Conservation (phyloP, 2,329 filamentous ascomycete species). For the Ophiostoma pallidulum region DNA sequence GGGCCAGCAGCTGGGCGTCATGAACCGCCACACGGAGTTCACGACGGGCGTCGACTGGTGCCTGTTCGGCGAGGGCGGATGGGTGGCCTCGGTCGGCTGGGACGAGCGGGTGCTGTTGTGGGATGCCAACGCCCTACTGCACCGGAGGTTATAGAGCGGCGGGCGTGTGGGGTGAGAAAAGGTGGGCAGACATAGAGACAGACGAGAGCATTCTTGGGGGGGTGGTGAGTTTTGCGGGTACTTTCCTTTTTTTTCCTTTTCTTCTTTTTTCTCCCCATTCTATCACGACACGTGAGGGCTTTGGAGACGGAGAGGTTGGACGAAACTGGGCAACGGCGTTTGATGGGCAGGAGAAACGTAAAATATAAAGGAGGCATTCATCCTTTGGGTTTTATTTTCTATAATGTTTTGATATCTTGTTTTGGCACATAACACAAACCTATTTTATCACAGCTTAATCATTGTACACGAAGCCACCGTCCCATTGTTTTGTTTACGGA, state of each 20-base stretch:
- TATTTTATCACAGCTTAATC: too few relatives aligned
- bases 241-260: too few relatives aligned
- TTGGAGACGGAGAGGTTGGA: neutral
- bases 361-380: too few relatives aligned
- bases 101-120: slow-evolving; percentile 85
- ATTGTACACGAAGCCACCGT: neutral
- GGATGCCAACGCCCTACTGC: slow-evolving; percentile 59
- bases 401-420: too few relatives aligned
- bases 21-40: slow-evolving; percentile 93
- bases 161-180: neutral
- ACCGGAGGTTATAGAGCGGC: slow-evolving; percentile 11
- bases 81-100: slow-evolving; percentile 92
- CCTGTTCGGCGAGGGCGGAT: slow-evolving; percentile 87
- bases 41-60: slow-evolving; percentile 97
- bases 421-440: too few relatives aligned
- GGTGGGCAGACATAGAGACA: neutral
- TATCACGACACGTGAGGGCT: neutral
- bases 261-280: too few relatives aligned
- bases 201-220: too few relatives aligned
- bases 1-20: slow-evolving; percentile 69
- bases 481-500: too few relatives aligned
- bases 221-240: too few relatives aligned
- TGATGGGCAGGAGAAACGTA: neutral
- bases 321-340: neutral
- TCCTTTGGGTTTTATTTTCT: too few relatives aligned